Evolutionary conservation across 1,139 yeast species (phyloP).

Genomic region (Geotrichum histeridarum): DNA sequence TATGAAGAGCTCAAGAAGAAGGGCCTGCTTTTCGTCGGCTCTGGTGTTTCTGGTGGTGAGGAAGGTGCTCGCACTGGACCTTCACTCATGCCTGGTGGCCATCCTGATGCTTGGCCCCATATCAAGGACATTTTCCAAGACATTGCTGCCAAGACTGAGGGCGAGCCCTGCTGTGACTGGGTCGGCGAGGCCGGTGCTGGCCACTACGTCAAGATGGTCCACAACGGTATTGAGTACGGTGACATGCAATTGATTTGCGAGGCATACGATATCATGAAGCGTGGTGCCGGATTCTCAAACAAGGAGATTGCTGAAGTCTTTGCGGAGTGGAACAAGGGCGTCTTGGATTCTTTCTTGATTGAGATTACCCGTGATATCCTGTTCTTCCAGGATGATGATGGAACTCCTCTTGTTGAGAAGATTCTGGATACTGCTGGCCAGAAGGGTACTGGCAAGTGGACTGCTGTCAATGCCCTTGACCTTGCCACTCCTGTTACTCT

Average conservation of each 20-base stretch:
- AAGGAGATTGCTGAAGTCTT: slow-evolving; percentile 93
- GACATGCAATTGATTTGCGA: slow-evolving; percentile 99
- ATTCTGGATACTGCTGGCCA: slow-evolving; percentile 96
- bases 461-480: slow-evolving; percentile 95
- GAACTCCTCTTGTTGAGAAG: slow-evolving; percentile 91
- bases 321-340: slow-evolving; percentile 93
- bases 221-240: slow-evolving; percentile 99
- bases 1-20: slow-evolving; percentile 78
- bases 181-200: slow-evolving; percentile 99
- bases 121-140: slow-evolving; percentile 95
- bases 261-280: slow-evolving; percentile 93
- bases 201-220: slow-evolving; percentile 99
- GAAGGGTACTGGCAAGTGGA: slow-evolving; percentile 99
- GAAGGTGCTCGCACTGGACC: slow-evolving; percentile 99
- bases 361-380: slow-evolving; percentile 96
- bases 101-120: slow-evolving; percentile 97
- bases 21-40: slow-evolving; percentile 92
- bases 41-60: slow-evolving; percentile 99
- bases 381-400: slow-evolving; percentile 74
- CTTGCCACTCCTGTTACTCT: slow-evolving; percentile 97
- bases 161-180: slow-evolving; percentile 99
- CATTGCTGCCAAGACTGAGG: slow-evolving; percentile 92
- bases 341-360: slow-evolving; percentile 91
- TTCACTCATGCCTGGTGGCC: slow-evolving; percentile 99
- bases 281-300: slow-evolving; percentile 85